These are phyloP conservation scores for Xerocomellus intermedius DNA, from an alignment of 768 basidiomycete genomes.

Conservation along the genomic window DNA sequence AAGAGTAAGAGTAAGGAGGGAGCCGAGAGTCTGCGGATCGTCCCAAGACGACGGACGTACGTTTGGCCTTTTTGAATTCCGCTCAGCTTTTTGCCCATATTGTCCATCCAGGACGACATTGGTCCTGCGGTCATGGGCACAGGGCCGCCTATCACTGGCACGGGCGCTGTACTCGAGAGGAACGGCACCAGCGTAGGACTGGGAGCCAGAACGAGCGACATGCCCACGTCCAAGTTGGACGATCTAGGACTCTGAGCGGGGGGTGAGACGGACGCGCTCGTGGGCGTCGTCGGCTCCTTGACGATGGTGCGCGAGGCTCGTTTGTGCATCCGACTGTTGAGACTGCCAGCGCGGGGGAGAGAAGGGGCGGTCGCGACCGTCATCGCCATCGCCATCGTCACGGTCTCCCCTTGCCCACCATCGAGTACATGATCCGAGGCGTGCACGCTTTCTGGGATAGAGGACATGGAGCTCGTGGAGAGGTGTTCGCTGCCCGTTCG, in stretches of 20 bases:
- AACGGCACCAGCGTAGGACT: conserved; percentile 11
- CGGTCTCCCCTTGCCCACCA: neutral
- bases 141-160: conserved; percentile 4
- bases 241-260: neutral
- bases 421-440: neutral
- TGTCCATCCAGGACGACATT: conserved; percentile 52
- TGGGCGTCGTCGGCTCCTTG: neutral
- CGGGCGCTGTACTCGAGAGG: neutral
- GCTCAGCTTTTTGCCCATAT: conserved; percentile 58
- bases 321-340: conserved; percentile 10
- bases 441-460: conserved; percentile 31
- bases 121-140: conserved; percentile 29
- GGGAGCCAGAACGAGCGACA: conserved; percentile 9
- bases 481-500: conserved; percentile 33
- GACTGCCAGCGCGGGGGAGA: conserved; percentile 16
- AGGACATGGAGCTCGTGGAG: conserved; percentile 49
- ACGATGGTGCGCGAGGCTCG: neutral
- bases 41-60: conserved; percentile 38
- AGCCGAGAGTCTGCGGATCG: no score
- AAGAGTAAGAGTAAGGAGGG: no score
- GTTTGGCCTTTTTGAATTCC: conserved; percentile 53
- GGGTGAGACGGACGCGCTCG: neutral
- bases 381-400: neutral
- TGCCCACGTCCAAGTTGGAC: conserved; percentile 9
- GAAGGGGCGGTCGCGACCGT: conserved; percentile 1